Evolutionary conservation across 1,284 basidiomycete species (phyloP), one percentile per base, ranked within the genome.

Genomic region (Fomes fomentarius): DNA sequence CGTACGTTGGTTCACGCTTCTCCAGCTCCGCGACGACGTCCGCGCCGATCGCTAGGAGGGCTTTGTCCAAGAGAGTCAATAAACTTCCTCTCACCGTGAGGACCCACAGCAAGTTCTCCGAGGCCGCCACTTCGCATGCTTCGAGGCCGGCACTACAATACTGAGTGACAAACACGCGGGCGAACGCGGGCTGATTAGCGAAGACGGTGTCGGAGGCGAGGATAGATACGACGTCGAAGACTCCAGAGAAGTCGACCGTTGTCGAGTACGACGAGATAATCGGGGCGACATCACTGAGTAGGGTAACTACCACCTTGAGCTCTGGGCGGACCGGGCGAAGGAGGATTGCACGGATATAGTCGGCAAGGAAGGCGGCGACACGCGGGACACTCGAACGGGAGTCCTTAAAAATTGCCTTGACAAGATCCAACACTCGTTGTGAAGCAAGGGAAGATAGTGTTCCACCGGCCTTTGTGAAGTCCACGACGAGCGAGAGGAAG

Each of bases 21-120:
- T 87, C 85, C 17, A 93, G 60, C 48, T 84, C 77, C 1, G 70
- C 70, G 19, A 90, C 70, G 4, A 87, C 74, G 60, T 89, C 84
- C 1, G 75, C 76, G 3, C 76, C 78, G 9, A 71, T 75, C 12
- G 91, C 73, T 42, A 82, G 76, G 0, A 87, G 71, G 1, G 82
- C 71, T 17, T 77, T 74, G 24, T 76, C 71, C 3, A 92, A 56
- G 3, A 93, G 74, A 3, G 71, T 67, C 22, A 91, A 74, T 1
- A 89, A 70, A 10, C 76, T 73, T 0, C 71, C 70, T 2, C 83
- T 77, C 52, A 81, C 76, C 0, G 81, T 76, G 12, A 84, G 66
- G 15, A 76, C 70, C 58, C 82, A 76, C 1, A 84, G 71, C 34
- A 77, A 67, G 24, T 77, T 78, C 52, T 84, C 81, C 11, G 81